These are phyloP conservation scores for Lepraria neglecta DNA, from an alignment of 495 filamentous ascomycete species.

Conservation along the genomic window DNA sequence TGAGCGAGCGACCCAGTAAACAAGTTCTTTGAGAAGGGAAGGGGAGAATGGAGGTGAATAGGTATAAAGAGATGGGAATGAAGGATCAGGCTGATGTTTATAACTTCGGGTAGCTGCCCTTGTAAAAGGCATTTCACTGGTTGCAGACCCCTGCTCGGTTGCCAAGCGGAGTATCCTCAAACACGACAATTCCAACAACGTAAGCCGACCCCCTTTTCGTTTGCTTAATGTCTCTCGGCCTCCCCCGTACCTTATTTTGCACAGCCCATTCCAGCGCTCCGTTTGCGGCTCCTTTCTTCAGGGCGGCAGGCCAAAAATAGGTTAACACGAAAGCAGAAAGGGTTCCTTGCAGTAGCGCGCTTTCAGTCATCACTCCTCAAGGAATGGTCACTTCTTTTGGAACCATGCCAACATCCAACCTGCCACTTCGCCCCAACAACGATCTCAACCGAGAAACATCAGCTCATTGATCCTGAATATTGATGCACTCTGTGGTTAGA, in stretches of 20 bases:
- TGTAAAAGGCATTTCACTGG: neutral
- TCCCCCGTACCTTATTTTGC: neutral
- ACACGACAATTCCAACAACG: neutral
- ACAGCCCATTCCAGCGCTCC: neutral
- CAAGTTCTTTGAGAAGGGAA: neutral
- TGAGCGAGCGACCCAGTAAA: neutral
- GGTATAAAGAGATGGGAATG: neutral
- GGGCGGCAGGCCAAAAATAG: conserved; percentile 13
- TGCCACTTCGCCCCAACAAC: no score
- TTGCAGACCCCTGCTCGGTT: conserved; percentile 5
- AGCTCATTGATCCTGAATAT: neutral
- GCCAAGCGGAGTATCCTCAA: neutral
- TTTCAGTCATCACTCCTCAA: conserved; percentile 5
- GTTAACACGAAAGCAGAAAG: conserved; percentile 15
- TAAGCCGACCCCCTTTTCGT: conserved; percentile 1
- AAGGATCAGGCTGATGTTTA: conserved; percentile 7
- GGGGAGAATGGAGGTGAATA: neutral
- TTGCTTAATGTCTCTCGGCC: neutral
- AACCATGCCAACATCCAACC: neutral
- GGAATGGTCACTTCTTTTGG: neutral
- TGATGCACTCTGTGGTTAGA: neutral
- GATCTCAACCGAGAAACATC: neutral
- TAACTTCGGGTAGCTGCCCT: neutral
- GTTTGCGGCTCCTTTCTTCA: conserved; percentile 6
- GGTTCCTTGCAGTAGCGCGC: conserved; percentile 23